Conservation (phyloP, 2,329 filamentous ascomycete genomes). For the Fusarium tupiense region DNA sequence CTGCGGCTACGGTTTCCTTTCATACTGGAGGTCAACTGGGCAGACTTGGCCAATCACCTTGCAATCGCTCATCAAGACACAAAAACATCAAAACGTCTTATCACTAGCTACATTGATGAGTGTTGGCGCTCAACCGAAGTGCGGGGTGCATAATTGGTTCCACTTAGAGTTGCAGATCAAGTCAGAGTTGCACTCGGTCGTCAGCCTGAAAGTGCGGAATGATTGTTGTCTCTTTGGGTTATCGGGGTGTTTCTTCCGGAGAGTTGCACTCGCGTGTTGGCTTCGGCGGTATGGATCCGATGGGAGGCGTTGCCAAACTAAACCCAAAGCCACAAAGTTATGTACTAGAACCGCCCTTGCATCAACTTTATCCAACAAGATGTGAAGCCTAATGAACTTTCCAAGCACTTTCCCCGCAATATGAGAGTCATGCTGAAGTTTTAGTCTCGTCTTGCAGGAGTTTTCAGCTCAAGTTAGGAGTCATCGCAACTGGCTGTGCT, state of each 20-base stretch:
- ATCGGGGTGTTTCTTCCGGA: neutral
- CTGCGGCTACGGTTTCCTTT: neutral
- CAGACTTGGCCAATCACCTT: neutral
- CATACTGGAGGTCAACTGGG: neutral
- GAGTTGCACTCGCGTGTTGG: too few relatives aligned
- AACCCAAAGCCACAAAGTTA: neutral
- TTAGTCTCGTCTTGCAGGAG: neutral
- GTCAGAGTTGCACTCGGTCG: neutral
- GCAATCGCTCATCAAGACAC: neutral
- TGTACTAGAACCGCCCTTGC: neutral
- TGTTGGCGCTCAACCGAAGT: neutral
- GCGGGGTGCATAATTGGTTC: conserved; percentile 13
- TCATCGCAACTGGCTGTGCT: neutral
- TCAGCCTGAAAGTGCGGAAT: neutral
- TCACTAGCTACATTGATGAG: neutral
- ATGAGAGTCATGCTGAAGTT: neutral
- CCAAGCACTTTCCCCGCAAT: neutral
- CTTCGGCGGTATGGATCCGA: neutral
- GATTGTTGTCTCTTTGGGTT: neutral
- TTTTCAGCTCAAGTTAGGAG: neutral
- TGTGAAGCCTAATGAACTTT: neutral
- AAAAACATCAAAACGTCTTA: neutral
- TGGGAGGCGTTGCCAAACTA: neutral
- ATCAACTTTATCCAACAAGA: neutral
- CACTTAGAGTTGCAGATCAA: neutral